Base-by-base conservation (phyloP, 257 asterid genomes). In the Coffea canephora region DNA sequence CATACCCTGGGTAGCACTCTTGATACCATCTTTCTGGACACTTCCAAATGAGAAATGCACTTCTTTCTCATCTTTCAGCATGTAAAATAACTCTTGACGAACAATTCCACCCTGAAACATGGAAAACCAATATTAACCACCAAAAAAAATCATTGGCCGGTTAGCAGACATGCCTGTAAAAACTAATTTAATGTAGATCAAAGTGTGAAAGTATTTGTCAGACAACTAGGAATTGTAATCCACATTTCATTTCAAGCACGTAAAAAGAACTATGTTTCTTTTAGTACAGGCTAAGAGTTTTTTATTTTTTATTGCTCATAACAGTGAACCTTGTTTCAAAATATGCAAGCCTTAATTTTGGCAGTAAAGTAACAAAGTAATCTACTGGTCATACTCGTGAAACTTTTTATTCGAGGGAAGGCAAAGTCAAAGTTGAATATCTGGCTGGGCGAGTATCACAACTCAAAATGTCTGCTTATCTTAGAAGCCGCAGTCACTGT, bases 21-120 rank as follows among this genome's bases (percentile, higher is more conserved):
- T 82, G 62, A 92, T 84, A 8, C 97, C 96, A 15, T 85, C 92
- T 6, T 88, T 89, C 49, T 84, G 86, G 46, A 88, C 85, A 59
- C 84, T 91, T 36, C 97, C 97, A 64, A 92, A 89, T 54, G 92
- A 79, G 86, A 92, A 92, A 50, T 92, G 97, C 36, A 92, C 94
- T 52, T 91, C 94, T 65, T 89, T 89, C 82, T 91, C 97, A 18
- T 91, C 83, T 86, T 86, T 92, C 57, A 91, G 81, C 88, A 84
- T 84, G 77, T 87, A 89, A 74, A 66, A 92, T 50, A 92, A 50
- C 75, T 92, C 97, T 80, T 89, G 96, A 75, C 97, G 90, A 23
- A 89, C 66, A 23, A 83, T 43, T 21, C 97, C 97, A 23, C 97
- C 97, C 97, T 92, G 87, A 79, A 73, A 76, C 81, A n/a, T 15